phyloP scores from a whole-genome alignment of 2,329 filamentous ascomycete genomes.

The Fusarium dlaminii region DNA sequence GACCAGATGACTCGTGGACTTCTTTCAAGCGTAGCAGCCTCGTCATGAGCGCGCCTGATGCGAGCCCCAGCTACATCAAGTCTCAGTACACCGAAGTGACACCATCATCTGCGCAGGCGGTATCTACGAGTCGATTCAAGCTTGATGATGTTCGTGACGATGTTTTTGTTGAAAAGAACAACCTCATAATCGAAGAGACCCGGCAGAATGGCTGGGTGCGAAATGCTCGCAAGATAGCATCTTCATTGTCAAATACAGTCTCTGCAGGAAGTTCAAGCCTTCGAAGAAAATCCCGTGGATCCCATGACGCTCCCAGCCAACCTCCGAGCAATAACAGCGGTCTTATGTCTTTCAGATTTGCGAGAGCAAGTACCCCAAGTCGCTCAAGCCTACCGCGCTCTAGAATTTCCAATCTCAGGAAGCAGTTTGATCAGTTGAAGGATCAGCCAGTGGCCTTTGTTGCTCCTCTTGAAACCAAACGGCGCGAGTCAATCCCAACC shows the following conservation, averaged over 20 bases:
- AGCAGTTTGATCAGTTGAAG: conserved; percentile 31
- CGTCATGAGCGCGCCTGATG: background rate
- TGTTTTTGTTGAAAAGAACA: background rate
- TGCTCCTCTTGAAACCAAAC: conserved; percentile 15
- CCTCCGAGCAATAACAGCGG: background rate
- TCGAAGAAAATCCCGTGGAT: background rate
- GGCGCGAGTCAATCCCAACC: background rate
- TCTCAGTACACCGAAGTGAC: conserved; percentile 23
- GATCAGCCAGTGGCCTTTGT: conserved; percentile 6
- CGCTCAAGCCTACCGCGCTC: conserved; percentile 27
- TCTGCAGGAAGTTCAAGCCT: background rate
- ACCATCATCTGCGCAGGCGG: background rate
- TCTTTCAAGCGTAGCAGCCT: conserved; percentile 19
- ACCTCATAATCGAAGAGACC: background rate
- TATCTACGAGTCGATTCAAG: background rate
- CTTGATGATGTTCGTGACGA: background rate
- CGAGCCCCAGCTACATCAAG: conserved; percentile 28
- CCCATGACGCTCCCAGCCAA: background rate
- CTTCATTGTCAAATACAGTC: conserved; percentile 30
- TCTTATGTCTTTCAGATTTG: conserved; percentile 9
- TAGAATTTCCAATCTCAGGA: conserved; percentile 38
- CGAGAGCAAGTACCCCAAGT: background rate
- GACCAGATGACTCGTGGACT: conserved; percentile 22
- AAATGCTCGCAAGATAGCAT: conserved; percentile 40
- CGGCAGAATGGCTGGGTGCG: conserved; percentile 26